Evolutionary conservation across 176 grass and related monocot species (phyloP), one percentile per base, ranked within the genome.

Genomic region (Elaeis guineensis): DNA sequence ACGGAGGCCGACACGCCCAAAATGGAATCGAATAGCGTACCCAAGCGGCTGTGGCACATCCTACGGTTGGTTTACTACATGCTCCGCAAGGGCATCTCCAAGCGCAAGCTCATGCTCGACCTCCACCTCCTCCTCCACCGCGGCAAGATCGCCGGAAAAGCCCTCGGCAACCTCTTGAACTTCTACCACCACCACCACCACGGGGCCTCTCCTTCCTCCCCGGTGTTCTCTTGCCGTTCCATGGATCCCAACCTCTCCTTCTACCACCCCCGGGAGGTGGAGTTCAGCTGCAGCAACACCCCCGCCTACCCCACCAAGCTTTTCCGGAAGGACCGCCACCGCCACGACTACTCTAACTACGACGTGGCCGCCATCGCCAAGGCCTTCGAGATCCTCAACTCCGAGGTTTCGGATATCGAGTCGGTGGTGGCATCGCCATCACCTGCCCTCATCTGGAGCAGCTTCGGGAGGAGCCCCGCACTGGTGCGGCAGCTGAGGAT

Each of bases 261-360:
- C 3, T 74, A 72, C 76, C 22, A 44, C 76, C 62, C 60, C 18
- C 72, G 9, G 6, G 93, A 97, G 68, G 93, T 97, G 53, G 81
- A 98, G 84, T 98, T 98, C 76, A 92, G 84, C 80, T 91, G 93
- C 75, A 89, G 87, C 69, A 85, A 91, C 80, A 98, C 93, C 25
- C 83, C 92, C 3, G 75, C 87, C 3, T 75, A 80, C 81, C 63
- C 81, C 17, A 72, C 53, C 70, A 78, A 32, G 62, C 28, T 30
- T 30, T 30, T 30, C 28, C 68, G 69, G 23, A 51, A 52, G 69
- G 49, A 25, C 49, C 5, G n/a, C 54, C 54, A 63, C 76, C 57
- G 67, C 55, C 52, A 28, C 35, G 81, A 81, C 11, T 80, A 76
- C 77, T 83, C 75, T 63, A 81, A 90, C 75, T 84, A 85, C 59